Evolutionary conservation across 495 filamentous ascomycete species (phyloP), one percentile per base, ranked within the genome.

Genomic region (Chaetomium cochliodes): DNA sequence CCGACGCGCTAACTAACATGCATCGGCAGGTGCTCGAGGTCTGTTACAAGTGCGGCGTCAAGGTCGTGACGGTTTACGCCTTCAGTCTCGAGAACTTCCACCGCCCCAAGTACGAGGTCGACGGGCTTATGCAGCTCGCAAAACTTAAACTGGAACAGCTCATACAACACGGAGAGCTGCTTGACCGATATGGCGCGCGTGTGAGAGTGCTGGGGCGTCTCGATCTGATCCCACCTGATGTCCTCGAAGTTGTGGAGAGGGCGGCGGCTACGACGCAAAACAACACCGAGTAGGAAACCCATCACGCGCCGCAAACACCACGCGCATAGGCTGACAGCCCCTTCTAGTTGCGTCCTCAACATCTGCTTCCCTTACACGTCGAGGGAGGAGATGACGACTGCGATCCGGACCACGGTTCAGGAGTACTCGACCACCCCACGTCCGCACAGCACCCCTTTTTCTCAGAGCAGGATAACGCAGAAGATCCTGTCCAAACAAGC

Each of bases 31-130:
- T 98, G 56, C 87, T 98, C 16, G 94, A 98, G 77, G 90, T 98
- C 37, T 98, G 96, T 82, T 98, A 98, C 79, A 94, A 96, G 72
- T 91, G 89, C 63, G 94, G 94, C 20, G 90, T 98, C 33, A 90
- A 92, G 74, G 92, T 96, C 5, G 94, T 98, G 16, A 97, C 94
- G 0, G 90, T 98, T 59, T 98, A 98, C 76, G 94, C 94, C 5
- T 98, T 98, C 81, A 94, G 90, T 70, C 96, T 98, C 73, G 94
- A 98, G 77, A 98, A 98, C 79, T 98, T 97, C 81, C 96, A 98
- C 75, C 86, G 94, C 6, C 93, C 92, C n/a, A 93, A 92, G 74
- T 93, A 96, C 78, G 94, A 98, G 75, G 96, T 98, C 39, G 92
- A 97, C 74, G 92, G 91, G 18, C 79, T 98, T 57, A 98, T 98